Evolutionary conservation across 257 asterid species (phyloP).

Genomic region (Solanum megistacrolobum): DNA sequence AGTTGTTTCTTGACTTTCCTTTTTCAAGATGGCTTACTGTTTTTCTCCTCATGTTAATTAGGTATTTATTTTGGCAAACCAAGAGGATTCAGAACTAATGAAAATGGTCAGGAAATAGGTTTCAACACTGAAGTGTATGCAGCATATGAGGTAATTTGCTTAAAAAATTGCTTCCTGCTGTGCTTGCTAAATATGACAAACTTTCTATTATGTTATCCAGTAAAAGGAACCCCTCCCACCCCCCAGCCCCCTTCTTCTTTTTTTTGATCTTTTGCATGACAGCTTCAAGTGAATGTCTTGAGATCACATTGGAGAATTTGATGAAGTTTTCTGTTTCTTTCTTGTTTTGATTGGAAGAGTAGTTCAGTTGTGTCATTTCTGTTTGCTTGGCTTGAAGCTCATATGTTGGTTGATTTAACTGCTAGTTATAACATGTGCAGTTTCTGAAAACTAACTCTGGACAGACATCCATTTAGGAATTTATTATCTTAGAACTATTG

Average conservation of each 20-base stretch:
- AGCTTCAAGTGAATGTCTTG: not conserved
- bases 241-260: accelerated
- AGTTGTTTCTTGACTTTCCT: not conserved
- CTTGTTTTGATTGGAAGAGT: not conserved
- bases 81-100: constrained; percentile 70
- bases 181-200: not conserved
- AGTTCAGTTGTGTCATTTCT: not conserved
- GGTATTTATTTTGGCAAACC: constrained; percentile 98
- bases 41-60: constrained; percentile 11
- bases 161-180: not conserved
- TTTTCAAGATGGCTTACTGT: not conserved
- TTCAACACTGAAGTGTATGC: constrained; percentile 95
- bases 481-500: not conserved
- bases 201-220: not conserved
- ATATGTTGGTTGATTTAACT: not conserved
- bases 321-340: not conserved
- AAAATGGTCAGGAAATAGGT: constrained; percentile 80
- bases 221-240: not conserved
- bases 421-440: not conserved
- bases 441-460: not conserved
- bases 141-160: constrained; percentile 53
- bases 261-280: not conserved
- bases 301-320: not conserved
- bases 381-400: not conserved
- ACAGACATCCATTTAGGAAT: not conserved